These are phyloP conservation scores for Coffea humblotiana DNA, from an alignment of 305 asterid species.

Conservation along the genomic window DNA sequence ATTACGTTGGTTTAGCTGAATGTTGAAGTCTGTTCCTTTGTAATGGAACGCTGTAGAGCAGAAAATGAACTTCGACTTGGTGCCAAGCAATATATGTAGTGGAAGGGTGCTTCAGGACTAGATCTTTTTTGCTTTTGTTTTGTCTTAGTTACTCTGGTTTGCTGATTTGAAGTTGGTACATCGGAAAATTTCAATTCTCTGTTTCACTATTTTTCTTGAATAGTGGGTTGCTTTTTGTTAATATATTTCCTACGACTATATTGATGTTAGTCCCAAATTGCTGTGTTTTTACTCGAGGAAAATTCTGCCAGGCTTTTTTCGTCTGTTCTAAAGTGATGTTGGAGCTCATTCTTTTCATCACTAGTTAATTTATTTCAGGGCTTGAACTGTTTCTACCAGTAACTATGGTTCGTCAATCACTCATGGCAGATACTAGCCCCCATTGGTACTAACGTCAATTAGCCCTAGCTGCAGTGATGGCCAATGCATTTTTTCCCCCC, in stretches of 20 bases:
- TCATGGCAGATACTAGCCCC: background rate
- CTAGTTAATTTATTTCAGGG: background rate
- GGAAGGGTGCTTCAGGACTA: background rate
- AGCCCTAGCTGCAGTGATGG: background rate
- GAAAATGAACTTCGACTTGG: background rate
- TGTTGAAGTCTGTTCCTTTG: background rate
- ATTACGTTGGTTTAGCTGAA: background rate
- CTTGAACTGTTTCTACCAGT: background rate
- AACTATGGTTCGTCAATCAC: background rate
- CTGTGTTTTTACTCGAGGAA: background rate
- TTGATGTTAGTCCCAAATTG: background rate
- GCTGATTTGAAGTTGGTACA: background rate
- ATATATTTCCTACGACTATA: background rate
- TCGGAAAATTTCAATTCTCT: background rate
- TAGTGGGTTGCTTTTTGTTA: background rate
- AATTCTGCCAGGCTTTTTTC: background rate
- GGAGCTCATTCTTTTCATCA: background rate
- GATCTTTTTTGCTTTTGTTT: background rate
- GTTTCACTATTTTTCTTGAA: background rate
- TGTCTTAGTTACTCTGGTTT: background rate
- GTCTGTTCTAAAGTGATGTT: background rate
- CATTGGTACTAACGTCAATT: background rate
- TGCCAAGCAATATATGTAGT: background rate
- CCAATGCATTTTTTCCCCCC: background rate
- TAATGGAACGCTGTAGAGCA: background rate